Evolutionary conservation across 169 alveolate genomes (phyloP).

Genomic region (Babesia caballi): DNA sequence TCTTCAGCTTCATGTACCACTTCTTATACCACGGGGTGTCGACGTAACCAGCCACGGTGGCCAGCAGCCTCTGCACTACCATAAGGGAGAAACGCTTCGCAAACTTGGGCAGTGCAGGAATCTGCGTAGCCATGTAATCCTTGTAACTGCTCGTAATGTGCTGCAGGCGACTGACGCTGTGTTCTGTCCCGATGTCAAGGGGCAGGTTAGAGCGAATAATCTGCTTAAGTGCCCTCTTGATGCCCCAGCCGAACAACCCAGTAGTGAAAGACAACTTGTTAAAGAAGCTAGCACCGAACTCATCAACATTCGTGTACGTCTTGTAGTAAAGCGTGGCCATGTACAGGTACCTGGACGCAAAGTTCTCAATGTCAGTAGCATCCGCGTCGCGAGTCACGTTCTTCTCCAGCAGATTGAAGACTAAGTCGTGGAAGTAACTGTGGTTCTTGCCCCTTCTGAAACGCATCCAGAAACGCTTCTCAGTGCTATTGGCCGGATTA

Average conservation of each 20-base stretch:
- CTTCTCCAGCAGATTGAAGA: not conserved
- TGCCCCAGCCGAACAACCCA: not conserved
- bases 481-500: not conserved
- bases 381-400: not conserved
- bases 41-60: not conserved
- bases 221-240: not conserved
- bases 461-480: not conserved
- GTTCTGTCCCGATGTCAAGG: not conserved
- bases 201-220: not conserved
- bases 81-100: not conserved
- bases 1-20: constrained; percentile 2
- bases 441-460: not conserved
- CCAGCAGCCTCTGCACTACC: constrained; percentile 1
- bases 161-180: not conserved
- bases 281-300: not conserved
- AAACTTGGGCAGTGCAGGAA: not conserved
- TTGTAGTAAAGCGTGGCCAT: constrained; percentile 44
- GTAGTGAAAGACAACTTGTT: not conserved
- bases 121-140: constrained; percentile 18
- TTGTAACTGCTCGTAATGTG: not conserved
- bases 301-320: not conserved
- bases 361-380: constrained; percentile 10
- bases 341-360: constrained; percentile 28
- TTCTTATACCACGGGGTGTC: constrained; percentile 25
- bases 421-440: constrained; percentile 16